phyloP scores from a whole-genome alignment of 2,329 filamentous ascomycete genomes.

The Alternaria ventricosa region DNA sequence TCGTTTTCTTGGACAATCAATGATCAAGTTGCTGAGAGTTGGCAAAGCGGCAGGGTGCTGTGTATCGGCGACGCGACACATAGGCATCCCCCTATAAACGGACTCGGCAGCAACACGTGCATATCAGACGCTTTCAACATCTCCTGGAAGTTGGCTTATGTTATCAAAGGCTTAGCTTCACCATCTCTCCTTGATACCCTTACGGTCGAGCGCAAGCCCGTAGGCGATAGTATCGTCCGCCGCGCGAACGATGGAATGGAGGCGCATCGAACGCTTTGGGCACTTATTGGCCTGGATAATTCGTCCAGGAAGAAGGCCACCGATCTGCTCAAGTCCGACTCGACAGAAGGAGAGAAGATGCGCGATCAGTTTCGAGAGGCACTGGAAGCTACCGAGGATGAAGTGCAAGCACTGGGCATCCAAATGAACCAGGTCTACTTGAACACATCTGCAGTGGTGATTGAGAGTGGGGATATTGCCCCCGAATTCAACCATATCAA shows the following conservation, averaged over 20 bases:
- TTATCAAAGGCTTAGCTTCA: constrained; percentile 32
- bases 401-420: constrained; percentile 64
- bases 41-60: not conserved
- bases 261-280: constrained; percentile 58
- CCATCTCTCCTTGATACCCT: constrained; percentile 32
- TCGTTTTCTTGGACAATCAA: constrained; percentile 18
- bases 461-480: not conserved
- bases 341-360: not conserved
- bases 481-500: constrained; percentile 52
- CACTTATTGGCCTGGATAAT: constrained; percentile 53
- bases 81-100: constrained; percentile 24
- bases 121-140: constrained; percentile 48
- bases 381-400: constrained; percentile 54
- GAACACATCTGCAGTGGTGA: constrained; percentile 21
- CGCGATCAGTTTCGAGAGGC: constrained; percentile 45
- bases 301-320: not conserved
- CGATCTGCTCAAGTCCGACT: not conserved
- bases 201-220: constrained; percentile 42
- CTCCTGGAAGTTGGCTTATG: constrained; percentile 47
- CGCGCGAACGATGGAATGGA: constrained; percentile 63
- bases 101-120: constrained; percentile 28
- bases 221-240: constrained; percentile 51
- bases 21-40: constrained; percentile 15
- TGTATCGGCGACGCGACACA: constrained; percentile 16
- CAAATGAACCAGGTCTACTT: constrained; percentile 67